Percentiles rank a stretch among this genome's conserved stretches.
phyloP scores from a whole-genome alignment of 768 basidiomycete species.

The Termitomyces sp. region DNA sequence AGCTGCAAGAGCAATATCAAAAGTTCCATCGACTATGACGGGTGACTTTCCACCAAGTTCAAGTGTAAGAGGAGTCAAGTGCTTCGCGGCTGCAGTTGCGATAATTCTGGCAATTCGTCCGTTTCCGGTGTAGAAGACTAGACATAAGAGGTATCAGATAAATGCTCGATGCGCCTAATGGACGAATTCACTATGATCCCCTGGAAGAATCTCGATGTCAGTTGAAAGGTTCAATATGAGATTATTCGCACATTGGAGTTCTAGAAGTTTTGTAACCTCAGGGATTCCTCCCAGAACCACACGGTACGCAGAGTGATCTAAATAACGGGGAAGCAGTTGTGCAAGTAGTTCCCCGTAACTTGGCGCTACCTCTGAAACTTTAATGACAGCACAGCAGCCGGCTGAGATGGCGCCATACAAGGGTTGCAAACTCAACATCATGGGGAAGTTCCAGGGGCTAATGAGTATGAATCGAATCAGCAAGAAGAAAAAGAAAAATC shows the following conservation, averaged over 20 bases:
- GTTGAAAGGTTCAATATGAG: not conserved
- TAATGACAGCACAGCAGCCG: constrained; percentile 63
- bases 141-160: not conserved
- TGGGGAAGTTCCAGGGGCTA: constrained; percentile 64
- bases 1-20: constrained; percentile 39
- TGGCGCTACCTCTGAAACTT: constrained; percentile 59
- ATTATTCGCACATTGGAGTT: constrained; percentile 33
- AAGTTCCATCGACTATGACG: constrained; percentile 32
- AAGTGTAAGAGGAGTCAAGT: constrained; percentile 49
- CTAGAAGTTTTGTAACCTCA: constrained; percentile 49
- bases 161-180: not conserved
- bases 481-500: constrained; percentile 18
- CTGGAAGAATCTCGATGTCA: constrained; percentile 2
- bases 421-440: constrained; percentile 50
- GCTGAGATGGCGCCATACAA: constrained; percentile 69
- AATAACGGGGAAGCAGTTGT: constrained; percentile 45
- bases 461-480: not conserved
- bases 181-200: constrained; percentile 22
- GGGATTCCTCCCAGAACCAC: constrained; percentile 56
- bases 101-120: constrained; percentile 42
- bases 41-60: constrained; percentile 53
- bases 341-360: constrained; percentile 44
- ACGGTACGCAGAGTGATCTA: constrained; percentile 41
- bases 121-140: constrained; percentile 43
- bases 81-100: constrained; percentile 44